Conservation (phyloP, 2,329 filamentous ascomycete species). For the Aspergillus costaricaensis region DNA sequence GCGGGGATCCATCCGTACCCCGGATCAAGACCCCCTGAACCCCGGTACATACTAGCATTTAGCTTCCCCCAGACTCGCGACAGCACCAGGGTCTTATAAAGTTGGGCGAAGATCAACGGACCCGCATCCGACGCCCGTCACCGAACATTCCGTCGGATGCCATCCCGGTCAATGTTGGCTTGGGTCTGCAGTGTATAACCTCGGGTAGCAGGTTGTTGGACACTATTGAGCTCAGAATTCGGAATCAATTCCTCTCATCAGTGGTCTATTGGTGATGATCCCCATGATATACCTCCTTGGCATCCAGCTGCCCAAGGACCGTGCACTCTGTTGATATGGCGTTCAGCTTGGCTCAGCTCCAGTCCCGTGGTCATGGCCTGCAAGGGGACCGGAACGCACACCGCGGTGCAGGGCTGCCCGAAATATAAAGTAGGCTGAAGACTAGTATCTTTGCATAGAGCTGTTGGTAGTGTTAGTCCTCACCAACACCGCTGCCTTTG, state of each 20-base stretch:
- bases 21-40: not conserved
- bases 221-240: not conserved
- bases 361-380: not conserved
- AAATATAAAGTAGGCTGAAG: not conserved
- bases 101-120: not conserved
- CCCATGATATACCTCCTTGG: not conserved
- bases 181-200: constrained; percentile 11
- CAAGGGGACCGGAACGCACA: not conserved
- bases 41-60: not conserved
- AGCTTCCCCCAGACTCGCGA: not conserved
- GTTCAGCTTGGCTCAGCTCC: not conserved
- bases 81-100: not conserved
- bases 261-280: constrained; percentile 5
- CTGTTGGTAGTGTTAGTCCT: not conserved
- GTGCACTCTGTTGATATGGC: not conserved
- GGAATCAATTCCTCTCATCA: constrained; percentile 15
- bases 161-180: not conserved
- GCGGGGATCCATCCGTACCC: not conserved
- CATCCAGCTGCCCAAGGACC: not conserved
- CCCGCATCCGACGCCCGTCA: not conserved
- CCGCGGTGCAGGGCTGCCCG: not conserved
- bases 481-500: not conserved
- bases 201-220: constrained; percentile 5
- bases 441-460: not conserved
- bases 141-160: constrained; percentile 3